Percentiles rank a stretch among this genome's conserved stretches.
These are phyloP conservation scores for Isatis tinctoria DNA, from an alignment of 345 rosid genomes.

Conservation along the genomic window DNA sequence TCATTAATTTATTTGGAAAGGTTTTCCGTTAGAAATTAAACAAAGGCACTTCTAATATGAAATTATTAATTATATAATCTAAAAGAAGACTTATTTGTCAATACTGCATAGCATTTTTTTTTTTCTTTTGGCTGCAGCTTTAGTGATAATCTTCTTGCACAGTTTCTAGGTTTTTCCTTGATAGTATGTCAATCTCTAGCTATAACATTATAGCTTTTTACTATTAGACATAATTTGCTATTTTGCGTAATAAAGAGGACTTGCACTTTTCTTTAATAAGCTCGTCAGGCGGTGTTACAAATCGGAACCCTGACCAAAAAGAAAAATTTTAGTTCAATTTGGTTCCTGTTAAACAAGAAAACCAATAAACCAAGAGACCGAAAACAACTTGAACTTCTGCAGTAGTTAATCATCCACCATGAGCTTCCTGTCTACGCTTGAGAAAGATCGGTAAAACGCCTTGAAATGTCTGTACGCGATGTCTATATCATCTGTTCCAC, in stretches of 20 bases:
- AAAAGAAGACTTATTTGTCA: neutral
- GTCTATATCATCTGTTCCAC: constrained; percentile 82
- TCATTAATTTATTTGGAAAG: constrained; percentile 1
- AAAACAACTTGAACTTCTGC: neutral
- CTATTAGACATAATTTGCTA: too few relatives aligned
- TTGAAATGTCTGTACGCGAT: constrained; percentile 87
- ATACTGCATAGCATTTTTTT: neutral
- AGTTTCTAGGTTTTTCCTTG: neutral
- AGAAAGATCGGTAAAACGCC: constrained; percentile 71
- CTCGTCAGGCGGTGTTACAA: neutral
- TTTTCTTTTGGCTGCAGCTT: neutral
- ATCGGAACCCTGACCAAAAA: neutral
- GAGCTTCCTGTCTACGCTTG: constrained; percentile 66
- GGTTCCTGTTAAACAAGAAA: neutral
- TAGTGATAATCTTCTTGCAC: neutral
- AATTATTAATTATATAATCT: neutral
- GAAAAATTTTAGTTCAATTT: neutral
- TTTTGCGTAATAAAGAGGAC: too few relatives aligned
- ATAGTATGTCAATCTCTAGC: too few relatives aligned
- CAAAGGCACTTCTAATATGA: neutral
- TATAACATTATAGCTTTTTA: too few relatives aligned
- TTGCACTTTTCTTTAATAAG: neutral
- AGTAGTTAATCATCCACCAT: constrained; percentile 41
- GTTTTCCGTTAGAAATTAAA: neutral
- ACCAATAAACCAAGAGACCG: neutral